A percentile compares a stretch with the other conserved stretches of the same genome.
Evolutionary conservation across 1,284 basidiomycete species (phyloP).

Genomic region (Coriolopsis trogii): DNA sequence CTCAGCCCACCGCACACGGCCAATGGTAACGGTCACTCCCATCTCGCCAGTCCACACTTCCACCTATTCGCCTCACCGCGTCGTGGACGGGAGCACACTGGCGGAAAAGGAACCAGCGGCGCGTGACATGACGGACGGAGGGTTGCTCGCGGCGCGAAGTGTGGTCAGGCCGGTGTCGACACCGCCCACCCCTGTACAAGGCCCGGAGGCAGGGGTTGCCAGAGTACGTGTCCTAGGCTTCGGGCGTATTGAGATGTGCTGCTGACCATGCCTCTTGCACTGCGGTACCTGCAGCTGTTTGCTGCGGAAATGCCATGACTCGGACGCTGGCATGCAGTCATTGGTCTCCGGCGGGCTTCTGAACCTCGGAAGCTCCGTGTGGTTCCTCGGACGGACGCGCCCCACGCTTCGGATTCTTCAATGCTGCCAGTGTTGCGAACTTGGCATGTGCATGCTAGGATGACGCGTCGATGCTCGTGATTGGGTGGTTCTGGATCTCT

Average conservation of each 20-base stretch:
- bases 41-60: conserved; percentile 3
- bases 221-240: conserved; percentile 14
- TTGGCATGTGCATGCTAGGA: no score
- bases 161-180: conserved; percentile 27
- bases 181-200: conserved; percentile 20
- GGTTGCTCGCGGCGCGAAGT: conserved; percentile 6
- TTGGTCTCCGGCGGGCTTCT: no score
- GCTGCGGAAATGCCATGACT: conserved; percentile 30
- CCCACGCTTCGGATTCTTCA: no score
- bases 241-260: not conserved
- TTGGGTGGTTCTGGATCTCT: no score
- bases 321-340: no score
- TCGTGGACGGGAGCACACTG: conserved; percentile 23
- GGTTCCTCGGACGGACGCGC: no score
- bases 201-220: conserved; percentile 7
- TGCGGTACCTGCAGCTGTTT: conserved; percentile 20
- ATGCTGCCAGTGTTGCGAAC: no score
- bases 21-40: conserved; percentile 4
- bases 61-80: conserved; percentile 18
- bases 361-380: no score
- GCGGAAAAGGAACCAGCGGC: conserved; percentile 3
- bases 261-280: not conserved
- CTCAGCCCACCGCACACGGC: not conserved
- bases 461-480: not conserved
- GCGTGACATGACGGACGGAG: not conserved